Base-by-base conservation (phyloP, 208 protist genomes). In the Wallacemonas rigidus region DNA sequence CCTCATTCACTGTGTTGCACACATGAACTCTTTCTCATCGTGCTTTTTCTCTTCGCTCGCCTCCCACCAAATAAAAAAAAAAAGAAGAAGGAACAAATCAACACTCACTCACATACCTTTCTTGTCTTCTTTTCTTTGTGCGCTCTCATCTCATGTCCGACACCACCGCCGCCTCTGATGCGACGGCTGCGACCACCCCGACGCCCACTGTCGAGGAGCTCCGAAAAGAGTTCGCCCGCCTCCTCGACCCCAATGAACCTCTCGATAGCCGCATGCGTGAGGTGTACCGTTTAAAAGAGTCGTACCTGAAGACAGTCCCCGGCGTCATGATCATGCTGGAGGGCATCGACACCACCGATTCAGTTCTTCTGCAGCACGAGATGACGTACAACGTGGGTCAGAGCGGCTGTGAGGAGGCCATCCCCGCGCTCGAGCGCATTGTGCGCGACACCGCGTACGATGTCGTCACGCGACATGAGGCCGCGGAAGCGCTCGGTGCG, bases 371-470 rank as follows among this genome's bases (percentile, higher is more conserved):
- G 14, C 95, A 98, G 77, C 98, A 99, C 80, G 98, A 99, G 79
- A 72, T 98, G 45, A 95, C 91, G n/a, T 99, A 99, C 88, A 96
- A 94, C 70, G 77, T 98, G 12, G 98, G 98, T 0, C 98, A 99
- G 90, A 98, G 97, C 81, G 85, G 94, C 17, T 64, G 91, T 61
- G 68, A 69, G 53, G 71, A 80, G 50, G 94, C 94, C 7, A 72
- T 98, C n/a, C 84, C 83, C 6, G 64, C 80, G 36, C 85, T 99
- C 48, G 77, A 82, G 50, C 62, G 77, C 14, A 82, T 99, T 15
- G 72, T 99, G 2, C 74, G 72, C 12, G 70, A 71, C 8, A 71
- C 53, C 47, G 67, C 95, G 62, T 97, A 99, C 90, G 87, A 98
- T 72, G 74, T 80, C 12, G 97, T 99, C 63, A 98, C 98, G 1